Conservation (phyloP, 1,139 yeast species). For the Eremothecium cymbalariae region DNA sequence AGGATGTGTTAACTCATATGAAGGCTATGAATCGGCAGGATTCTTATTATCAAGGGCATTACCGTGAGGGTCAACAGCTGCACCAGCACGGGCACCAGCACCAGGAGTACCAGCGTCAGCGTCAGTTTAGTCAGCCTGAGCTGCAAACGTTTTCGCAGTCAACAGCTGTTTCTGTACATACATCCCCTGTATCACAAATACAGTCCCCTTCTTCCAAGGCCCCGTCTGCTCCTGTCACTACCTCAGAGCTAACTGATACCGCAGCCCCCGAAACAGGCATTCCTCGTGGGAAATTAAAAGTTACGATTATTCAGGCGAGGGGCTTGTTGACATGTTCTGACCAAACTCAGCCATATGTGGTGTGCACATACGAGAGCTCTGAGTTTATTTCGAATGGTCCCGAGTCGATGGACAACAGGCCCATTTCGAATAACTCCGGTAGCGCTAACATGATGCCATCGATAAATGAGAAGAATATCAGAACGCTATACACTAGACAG, state of each 20-base stretch:
- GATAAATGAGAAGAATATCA: constrained; percentile 23
- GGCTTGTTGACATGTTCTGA: constrained; percentile 49
- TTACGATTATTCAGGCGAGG: constrained; percentile 72
- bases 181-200: background rate
- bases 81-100: constrained; percentile 9
- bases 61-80: constrained; percentile 5
- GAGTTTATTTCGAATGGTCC: constrained; percentile 85
- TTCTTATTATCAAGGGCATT: background rate
- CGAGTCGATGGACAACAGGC: constrained; percentile 45
- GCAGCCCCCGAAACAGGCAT: constrained; percentile 32
- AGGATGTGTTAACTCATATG: constrained; percentile 31
- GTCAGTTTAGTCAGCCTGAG: no score
- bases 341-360: constrained; percentile 74
- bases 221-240: background rate
- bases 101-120: constrained; percentile 9
- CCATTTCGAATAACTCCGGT: constrained; percentile 21
- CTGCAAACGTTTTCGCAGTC: background rate
- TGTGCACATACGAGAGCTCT: constrained; percentile 86
- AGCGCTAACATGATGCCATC: constrained; percentile 24
- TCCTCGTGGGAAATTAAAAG: constrained; percentile 76
- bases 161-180: no score
- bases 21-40: constrained; percentile 18
- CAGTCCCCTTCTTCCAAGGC: background rate
- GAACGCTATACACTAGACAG: constrained; percentile 56
- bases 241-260: constrained; percentile 1